phyloP scores from a whole-genome alignment of 73 alveolate genomes.

The Paramecium caudatum region DNA sequence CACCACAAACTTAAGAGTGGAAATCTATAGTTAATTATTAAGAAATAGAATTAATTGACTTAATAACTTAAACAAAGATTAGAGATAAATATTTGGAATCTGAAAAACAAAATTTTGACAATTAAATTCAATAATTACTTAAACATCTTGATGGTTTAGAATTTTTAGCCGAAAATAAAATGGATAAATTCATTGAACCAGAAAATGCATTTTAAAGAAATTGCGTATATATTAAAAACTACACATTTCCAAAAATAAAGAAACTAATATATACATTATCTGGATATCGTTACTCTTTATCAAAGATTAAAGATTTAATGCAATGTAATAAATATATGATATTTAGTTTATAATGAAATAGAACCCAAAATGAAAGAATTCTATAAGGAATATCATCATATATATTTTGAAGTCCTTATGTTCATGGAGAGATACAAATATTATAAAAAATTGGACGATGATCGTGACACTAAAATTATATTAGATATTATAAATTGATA shows the following conservation, averaged over 20 bases:
- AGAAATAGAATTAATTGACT: too few relatives aligned
- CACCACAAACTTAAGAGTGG: too few relatives aligned
- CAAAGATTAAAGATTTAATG: neutral
- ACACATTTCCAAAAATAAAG: too few relatives aligned
- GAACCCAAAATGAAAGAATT: neutral
- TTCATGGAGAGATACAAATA: neutral
- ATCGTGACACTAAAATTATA: neutral
- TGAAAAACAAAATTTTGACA: neutral
- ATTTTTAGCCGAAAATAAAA: neutral
- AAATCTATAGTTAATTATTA: too few relatives aligned
- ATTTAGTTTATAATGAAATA: neutral
- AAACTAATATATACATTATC: too few relatives aligned
- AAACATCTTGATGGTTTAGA: neutral
- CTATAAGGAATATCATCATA: neutral
- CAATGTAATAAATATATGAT: neutral
- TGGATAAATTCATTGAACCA: neutral
- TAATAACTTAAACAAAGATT: too few relatives aligned
- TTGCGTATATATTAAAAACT: too few relatives aligned
- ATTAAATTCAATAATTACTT: neutral
- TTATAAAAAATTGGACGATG: neutral
- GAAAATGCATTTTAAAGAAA: neutral
- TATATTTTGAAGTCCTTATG: constrained; percentile 8
- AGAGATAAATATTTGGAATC: neutral
- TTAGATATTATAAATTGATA: constrained; percentile 1
- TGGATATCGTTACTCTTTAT: too few relatives aligned